Evolutionary conservation across 257 asterid genomes (phyloP).

Genomic region (Leonotis leonurus): DNA sequence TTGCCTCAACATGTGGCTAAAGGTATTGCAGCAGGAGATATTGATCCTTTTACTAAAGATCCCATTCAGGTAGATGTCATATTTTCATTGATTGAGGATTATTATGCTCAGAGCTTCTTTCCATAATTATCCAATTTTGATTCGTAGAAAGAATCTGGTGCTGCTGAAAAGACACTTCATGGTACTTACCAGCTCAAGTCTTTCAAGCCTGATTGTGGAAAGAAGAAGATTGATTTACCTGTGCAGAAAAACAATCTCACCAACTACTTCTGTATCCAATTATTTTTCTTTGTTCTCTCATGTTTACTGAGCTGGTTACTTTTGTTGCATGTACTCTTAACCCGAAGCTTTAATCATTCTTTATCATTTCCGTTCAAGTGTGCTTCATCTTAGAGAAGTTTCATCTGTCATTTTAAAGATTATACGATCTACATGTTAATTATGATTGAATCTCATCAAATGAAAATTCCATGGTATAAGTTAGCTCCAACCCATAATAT

Average conservation of each 20-base stretch:
- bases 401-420: neutral
- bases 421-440: neutral
- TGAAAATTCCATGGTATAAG: neutral
- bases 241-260: conserved; percentile 85
- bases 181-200: conserved; percentile 48
- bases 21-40: conserved; percentile 85
- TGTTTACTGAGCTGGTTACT: neutral
- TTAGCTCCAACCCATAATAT: neutral
- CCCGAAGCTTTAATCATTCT: neutral
- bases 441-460: neutral
- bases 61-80: conserved; percentile 59
- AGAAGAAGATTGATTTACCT: conserved; percentile 75
- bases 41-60: conserved; percentile 75
- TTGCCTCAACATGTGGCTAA: conserved; percentile 65
- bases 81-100: neutral
- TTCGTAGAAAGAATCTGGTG: conserved; percentile 35
- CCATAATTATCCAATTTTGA: conserved; percentile 12
- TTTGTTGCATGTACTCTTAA: neutral
- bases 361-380: neutral
- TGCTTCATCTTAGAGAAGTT: neutral
- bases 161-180: conserved; percentile 28
- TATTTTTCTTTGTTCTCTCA: conserved; percentile 7
- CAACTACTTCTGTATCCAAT: conserved; percentile 92
- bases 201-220: conserved; percentile 58
- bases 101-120: neutral